These are phyloP conservation scores for Cercophora scortea DNA, from an alignment of 495 filamentous ascomycete species.

Conservation along the genomic window DNA sequence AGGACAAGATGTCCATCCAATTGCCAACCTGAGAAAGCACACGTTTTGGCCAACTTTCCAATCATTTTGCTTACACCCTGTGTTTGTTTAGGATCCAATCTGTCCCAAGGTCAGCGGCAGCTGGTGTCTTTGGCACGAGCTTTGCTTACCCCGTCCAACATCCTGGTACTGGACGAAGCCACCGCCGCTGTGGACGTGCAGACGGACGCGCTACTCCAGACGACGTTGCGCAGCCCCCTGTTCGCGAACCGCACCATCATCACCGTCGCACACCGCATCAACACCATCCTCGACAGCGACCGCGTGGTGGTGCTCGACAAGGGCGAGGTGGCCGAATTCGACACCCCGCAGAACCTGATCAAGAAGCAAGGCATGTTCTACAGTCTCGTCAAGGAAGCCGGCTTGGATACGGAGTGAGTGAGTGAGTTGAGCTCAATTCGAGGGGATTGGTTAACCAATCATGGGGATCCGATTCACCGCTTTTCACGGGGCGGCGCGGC, in stretches of 20 bases:
- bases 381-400: constrained; percentile 40
- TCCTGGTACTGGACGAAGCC: constrained; percentile 94
- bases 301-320: constrained; percentile 79
- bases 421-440: too few species aligned
- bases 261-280: constrained; percentile 95
- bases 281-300: constrained; percentile 92
- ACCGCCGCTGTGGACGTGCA: constrained; percentile 95
- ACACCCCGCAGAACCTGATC: constrained; percentile 35
- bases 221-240: constrained; percentile 51
- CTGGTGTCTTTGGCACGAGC: constrained; percentile 89
- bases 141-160: constrained; percentile 90
- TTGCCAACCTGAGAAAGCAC: neutral
- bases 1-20: neutral
- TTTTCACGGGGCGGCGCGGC: too few species aligned
- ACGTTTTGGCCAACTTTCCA: neutral
- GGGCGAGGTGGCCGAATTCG: constrained; percentile 43
- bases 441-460: too few species aligned
- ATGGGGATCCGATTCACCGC: too few species aligned
- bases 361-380: constrained; percentile 36
- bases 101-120: constrained; percentile 86
- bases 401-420: constrained; percentile 25
- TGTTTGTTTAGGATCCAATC: constrained; percentile 50
- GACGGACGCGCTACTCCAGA: constrained; percentile 79
- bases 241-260: constrained; percentile 93
- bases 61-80: neutral